phyloP scores from a whole-genome alignment of 805 yeast species.

The Lipomyces sp. region DNA sequence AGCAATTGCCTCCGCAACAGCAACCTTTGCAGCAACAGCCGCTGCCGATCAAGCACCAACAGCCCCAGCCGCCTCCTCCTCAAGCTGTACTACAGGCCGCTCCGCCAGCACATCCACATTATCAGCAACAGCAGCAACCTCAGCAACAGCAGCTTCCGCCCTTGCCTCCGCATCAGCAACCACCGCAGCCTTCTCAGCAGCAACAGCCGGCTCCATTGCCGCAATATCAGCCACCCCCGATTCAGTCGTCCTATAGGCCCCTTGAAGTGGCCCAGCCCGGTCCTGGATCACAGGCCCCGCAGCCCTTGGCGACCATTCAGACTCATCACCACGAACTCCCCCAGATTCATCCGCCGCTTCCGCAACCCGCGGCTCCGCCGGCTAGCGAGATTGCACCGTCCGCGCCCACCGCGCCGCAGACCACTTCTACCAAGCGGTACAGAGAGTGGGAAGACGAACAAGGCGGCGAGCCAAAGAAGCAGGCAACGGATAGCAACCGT shows the following conservation, averaged over 20 bases:
- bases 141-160: constrained; percentile 29
- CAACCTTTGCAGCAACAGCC: too few relatives aligned
- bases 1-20: too few relatives aligned
- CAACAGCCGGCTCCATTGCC: constrained; percentile 23
- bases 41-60: too few relatives aligned
- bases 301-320: constrained; percentile 4
- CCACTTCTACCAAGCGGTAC: constrained; percentile 16
- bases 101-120: constrained; percentile 26
- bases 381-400: neutral
- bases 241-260: constrained; percentile 13
- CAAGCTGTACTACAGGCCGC: constrained; percentile 27
- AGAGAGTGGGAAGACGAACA: constrained; percentile 28
- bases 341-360: constrained; percentile 4
- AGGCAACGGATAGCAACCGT: constrained; percentile 21
- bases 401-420: constrained; percentile 1
- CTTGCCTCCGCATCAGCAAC: constrained; percentile 19
- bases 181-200: constrained; percentile 28
- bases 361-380: neutral
- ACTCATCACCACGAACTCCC: constrained; percentile 3
- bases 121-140: constrained; percentile 27
- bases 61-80: too few relatives aligned
- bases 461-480: constrained; percentile 19
- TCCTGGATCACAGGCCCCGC: neutral
- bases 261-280: constrained; percentile 9
- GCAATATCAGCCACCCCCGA: constrained; percentile 29